phyloP scores from a whole-genome alignment of 2,329 filamentous ascomycete genomes.

The Hypoxylon sp. region DNA sequence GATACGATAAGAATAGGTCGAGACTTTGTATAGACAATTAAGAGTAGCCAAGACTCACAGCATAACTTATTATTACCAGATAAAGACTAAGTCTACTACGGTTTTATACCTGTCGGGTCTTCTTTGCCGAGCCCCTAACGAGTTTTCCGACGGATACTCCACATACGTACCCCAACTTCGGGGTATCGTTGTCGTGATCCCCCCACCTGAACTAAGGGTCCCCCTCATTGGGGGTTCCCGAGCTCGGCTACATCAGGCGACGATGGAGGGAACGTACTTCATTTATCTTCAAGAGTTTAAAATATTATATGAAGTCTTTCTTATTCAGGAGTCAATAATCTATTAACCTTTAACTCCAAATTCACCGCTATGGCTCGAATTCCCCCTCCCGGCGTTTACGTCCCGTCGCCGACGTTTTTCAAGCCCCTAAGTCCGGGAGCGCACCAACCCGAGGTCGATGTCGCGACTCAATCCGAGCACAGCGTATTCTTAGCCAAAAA shows the following conservation, averaged over 20 bases:
- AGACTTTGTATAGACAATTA: background rate
- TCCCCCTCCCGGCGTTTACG: constrained; percentile 70
- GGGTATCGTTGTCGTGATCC: constrained; percentile 31
- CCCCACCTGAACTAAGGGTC: constrained; percentile 12
- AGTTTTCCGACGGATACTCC: constrained; percentile 20
- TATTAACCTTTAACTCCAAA: background rate
- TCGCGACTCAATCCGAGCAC: constrained; percentile 71
- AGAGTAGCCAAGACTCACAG: background rate
- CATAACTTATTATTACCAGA: background rate
- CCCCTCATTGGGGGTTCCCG: constrained; percentile 16
- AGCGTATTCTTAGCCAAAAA: constrained; percentile 71
- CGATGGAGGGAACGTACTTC: constrained; percentile 1
- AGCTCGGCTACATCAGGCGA: constrained; percentile 21
- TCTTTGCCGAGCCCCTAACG: constrained; percentile 9
- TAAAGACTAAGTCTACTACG: background rate
- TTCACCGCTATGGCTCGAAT: constrained; percentile 21
- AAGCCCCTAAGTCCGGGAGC: constrained; percentile 60
- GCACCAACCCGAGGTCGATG: constrained; percentile 68
- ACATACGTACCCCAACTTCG: constrained; percentile 26
- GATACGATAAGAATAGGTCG: background rate
- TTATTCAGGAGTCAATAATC: background rate
- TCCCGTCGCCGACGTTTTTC: constrained; percentile 77
- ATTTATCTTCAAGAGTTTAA: constrained; percentile 2
- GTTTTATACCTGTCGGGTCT: constrained; percentile 11
- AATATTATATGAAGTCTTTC: background rate